Evolutionary conservation across 2,329 filamentous ascomycete genomes (phyloP).

Genomic region (Ophiosphaerella herpotricha): DNA sequence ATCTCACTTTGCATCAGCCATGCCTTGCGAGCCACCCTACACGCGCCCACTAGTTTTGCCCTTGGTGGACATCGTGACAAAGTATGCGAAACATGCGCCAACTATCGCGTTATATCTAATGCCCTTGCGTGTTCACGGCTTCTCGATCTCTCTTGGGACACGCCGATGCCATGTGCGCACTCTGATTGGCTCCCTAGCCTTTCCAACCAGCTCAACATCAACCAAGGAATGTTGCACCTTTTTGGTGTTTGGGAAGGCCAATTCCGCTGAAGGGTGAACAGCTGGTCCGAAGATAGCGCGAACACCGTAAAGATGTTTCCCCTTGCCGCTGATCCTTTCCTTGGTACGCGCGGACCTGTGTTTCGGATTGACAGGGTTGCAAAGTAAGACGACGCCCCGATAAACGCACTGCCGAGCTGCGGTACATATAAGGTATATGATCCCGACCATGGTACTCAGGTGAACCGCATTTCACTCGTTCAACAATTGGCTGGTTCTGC

Average conservation of each 20-base stretch:
- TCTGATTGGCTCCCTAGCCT: slow-evolving; percentile 1
- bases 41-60: slow-evolving; percentile 5
- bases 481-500: slow-evolving; percentile 14
- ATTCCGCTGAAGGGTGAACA: slow-evolving; percentile 9
- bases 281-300: slow-evolving; percentile 19
- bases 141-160: slow-evolving; percentile 17
- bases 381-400: slow-evolving; percentile 3
- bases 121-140: slow-evolving; percentile 26
- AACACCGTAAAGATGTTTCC: slow-evolving; percentile 30
- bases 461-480: slow-evolving; percentile 22
- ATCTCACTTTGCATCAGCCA: background rate
- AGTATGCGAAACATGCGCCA: slow-evolving; percentile 5
- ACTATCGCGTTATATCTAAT: slow-evolving; percentile 5
- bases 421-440: slow-evolving; percentile 25
- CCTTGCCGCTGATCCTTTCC: slow-evolving; percentile 38
- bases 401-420: slow-evolving; percentile 7
- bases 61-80: slow-evolving; percentile 2
- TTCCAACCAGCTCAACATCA: slow-evolving; percentile 11
- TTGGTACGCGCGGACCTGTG: slow-evolving; percentile 23
- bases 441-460: slow-evolving; percentile 17
- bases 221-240: slow-evolving; percentile 22
- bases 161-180: slow-evolving; percentile 2
- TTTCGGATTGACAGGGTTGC: slow-evolving; percentile 29
- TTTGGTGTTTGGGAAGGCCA: slow-evolving; percentile 9
- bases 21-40: slow-evolving; percentile 6